A percentile compares a stretch with the other conserved stretches of the same genome.
phyloP scores from a whole-genome alignment of 2,329 filamentous ascomycete species.

The Penicillium sclerotiorum region DNA sequence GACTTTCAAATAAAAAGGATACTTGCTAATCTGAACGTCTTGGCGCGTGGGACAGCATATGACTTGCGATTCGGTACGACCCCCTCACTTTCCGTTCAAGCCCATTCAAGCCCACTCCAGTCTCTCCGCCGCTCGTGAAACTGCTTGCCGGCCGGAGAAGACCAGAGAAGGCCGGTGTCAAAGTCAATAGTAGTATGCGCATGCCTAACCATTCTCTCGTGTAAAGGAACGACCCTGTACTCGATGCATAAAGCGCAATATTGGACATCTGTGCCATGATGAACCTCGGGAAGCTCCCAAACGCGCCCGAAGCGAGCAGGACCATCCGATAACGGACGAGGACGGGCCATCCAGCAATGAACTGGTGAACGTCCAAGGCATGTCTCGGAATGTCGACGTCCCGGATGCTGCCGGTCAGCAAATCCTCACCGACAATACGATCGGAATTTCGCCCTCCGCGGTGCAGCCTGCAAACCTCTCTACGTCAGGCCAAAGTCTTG shows the following conservation, averaged over 20 bases:
- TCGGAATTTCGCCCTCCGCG: conserved; percentile 62
- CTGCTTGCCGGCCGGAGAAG: conserved; percentile 14
- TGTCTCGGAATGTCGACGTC: conserved; percentile 60
- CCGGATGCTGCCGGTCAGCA: conserved; percentile 55
- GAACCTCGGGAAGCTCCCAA: conserved; percentile 88
- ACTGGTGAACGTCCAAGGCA: conserved; percentile 47
- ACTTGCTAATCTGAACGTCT: conserved; percentile 53
- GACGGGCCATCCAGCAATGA: conserved; percentile 53
- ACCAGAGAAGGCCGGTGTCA: too few species aligned
- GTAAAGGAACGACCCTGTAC: conserved; percentile 89
- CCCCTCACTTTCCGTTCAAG: conserved; percentile 15
- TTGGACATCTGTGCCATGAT: conserved; percentile 97
- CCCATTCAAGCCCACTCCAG: conserved; percentile 22
- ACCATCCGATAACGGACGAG: conserved; percentile 62
- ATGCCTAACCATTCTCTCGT: too few species aligned
- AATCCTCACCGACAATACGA: conserved; percentile 44
- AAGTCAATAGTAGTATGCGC: too few species aligned
- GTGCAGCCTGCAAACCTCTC: conserved; percentile 66
- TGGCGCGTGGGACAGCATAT: conserved; percentile 69
- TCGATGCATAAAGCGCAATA: conserved; percentile 97
- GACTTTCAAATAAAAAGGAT: conserved; percentile 26
- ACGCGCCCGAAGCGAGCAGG: conserved; percentile 75
- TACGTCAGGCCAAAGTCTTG: conserved; percentile 66
- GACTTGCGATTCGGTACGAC: conserved; percentile 84
- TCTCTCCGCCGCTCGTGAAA: conserved; percentile 28